Conservation (phyloP, 139 green algal species). For the Micromonas pusilla region DNA sequence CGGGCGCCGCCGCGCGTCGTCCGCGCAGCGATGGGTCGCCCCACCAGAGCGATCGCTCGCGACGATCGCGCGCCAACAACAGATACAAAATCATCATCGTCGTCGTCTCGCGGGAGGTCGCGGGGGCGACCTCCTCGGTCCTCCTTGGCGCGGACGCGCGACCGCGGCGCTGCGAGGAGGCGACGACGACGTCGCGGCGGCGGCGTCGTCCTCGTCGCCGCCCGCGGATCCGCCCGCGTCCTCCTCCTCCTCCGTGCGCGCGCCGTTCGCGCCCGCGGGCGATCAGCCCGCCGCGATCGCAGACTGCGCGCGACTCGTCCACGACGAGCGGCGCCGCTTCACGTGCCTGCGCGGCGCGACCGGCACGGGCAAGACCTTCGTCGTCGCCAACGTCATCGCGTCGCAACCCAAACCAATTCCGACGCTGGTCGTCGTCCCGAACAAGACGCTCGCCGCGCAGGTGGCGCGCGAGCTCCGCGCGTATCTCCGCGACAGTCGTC, state of each 20-base stretch:
- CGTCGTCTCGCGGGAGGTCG: no score
- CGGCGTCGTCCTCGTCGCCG: background rate
- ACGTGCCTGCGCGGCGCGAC: slow-evolving; percentile 25
- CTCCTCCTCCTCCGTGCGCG: background rate
- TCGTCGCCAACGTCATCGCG: slow-evolving; percentile 37
- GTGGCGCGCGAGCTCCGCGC: slow-evolving; percentile 28
- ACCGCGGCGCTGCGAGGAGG: no score
- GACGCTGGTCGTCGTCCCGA: slow-evolving; percentile 32
- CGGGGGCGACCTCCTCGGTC: no score
- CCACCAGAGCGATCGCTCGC: no score
- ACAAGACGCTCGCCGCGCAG: slow-evolving; percentile 40
- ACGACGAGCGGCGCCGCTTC: background rate
- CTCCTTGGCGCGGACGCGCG: no score
- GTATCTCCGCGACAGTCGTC: slow-evolving; percentile 32
- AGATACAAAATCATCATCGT: no score
- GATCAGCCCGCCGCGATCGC: slow-evolving; percentile 29
- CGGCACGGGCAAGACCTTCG: slow-evolving; percentile 40
- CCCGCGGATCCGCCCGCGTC: background rate
- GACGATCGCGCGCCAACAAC: no score
- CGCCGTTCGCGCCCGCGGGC: slow-evolving; percentile 25
- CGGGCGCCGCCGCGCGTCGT: no score
- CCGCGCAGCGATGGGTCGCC: no score
- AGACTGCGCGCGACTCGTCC: background rate
- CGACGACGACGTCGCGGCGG: no score
- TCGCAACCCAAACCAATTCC: background rate